Evolutionary conservation across 306 rosid genomes (phyloP), one percentile per base, ranked within the genome.

Genomic region (Aeschynomene evenia): DNA sequence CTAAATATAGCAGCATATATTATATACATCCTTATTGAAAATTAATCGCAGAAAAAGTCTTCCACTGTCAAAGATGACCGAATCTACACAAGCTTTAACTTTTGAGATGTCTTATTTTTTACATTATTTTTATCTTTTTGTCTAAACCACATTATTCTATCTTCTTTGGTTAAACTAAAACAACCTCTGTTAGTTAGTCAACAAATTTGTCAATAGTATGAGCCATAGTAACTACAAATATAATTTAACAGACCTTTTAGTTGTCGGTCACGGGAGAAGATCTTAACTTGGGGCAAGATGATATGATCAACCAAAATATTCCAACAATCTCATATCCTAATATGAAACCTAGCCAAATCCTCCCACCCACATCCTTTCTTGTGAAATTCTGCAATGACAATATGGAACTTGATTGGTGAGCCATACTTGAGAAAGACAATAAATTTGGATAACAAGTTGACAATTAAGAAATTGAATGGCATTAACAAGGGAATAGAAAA

Each of bases 291-390:
- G 26, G 46, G 46, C 2, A 4, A 40, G 6, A 4, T 34, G 60
- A 50, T 28, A 48, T 19, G 33, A 71, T 34, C 48, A 48, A 36
- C 40, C 22, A 36, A 37, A 62, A 62, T 73, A 63, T 50, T 62
- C 33, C 31, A n/a, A 15, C 37, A 18, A 16, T n/a, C n/a, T n/a
- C n/a, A n/a, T n/a, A n/a, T n/a, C n/a, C n/a, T n/a, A n/a, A 6
- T 24, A 48, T 23, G 28, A 53, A 68, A 37, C 26, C 48, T 34
- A 20, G 67, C 20, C 51, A 23, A 42, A 63, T 21, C 9, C 15
- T 36, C 29, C n/a, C 9, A n/a, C 46, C 11, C 4, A 12, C 16
- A 12, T 57, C 36, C 5, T 71, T 68, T 45, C 19, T 34, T 45
- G 31, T 29, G 66, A 31, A 54, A 43, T 23, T 15, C 21, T 23